Evolutionary conservation across 2,329 filamentous ascomycete genomes (phyloP), one percentile per base, ranked within the genome.

Genomic region (Neopestalotiopsis clavispora): DNA sequence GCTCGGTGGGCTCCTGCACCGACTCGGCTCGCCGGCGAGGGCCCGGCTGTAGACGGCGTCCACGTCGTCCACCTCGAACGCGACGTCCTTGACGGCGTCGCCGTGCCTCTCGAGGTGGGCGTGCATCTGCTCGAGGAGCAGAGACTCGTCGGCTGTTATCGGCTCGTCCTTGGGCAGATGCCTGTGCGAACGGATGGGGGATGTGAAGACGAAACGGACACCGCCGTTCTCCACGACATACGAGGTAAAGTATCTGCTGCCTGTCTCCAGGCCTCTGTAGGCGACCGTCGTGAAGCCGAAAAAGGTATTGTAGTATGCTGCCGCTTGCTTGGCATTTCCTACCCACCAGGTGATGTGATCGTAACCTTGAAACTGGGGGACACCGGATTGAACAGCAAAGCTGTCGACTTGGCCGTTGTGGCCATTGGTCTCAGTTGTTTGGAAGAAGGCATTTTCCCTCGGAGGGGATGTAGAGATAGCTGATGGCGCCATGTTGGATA

Each of bases 261-360:
- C 94, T 0, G 95, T 98, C 81, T 98, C 95, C 4, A 98, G 90
- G 4, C 95, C 95, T 56, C 88, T 88, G 81, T 97, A 97, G 71
- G 95, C 95, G 68, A 97, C 82, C 23, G 89, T 89, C 76, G 89
- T 85, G 84, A 98, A 97, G 68, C 94, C 95, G 84, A 98, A 94
- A 73, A 94, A 92, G 12, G 89, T 91, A 74, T 92, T 91, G 83
- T 97, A 98, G 84, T 94, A 98, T 14, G 92, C 88, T 52, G 95
- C 95, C 2, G 94, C 94, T 84, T 98, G 95, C 83, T 98, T 98
- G 75, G 95, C 95, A 79, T 98, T 98, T 78, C 95, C 94, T 38
- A 98, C 95, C 84, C 94, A 97, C 95, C 95, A 98, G 74, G 94
- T 95, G 68, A 97, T 89, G 81, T 97, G 93, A 82, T 97, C 94